Evolutionary conservation across 2,329 filamentous ascomycete genomes (phyloP), one percentile per base, ranked within the genome.

Genomic region (Aureobasidium mangrovei): DNA sequence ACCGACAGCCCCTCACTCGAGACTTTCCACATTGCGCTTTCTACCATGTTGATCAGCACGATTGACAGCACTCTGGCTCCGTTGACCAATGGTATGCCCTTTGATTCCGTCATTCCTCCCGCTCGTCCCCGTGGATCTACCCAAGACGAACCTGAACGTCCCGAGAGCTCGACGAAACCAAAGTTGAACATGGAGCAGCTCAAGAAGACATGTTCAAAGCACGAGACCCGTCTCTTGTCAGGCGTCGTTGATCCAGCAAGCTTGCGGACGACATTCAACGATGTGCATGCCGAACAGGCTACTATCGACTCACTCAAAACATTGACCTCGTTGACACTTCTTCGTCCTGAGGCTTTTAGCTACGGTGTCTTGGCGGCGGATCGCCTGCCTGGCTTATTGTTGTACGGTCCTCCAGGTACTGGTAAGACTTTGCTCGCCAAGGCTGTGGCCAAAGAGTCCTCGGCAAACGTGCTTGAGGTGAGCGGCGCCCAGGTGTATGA

Each of bases 321-420:
- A 4, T 78, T 97, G 48, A 98, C 93, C 0, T 88, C 88, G 0
- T 75, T 98, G 18, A 93, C 91, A 0, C 77, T 98, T 4, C 77
- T 88, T 48, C 83, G 91, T 0, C 93, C 93, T 0, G 91, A 97
- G 58, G 91, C 91, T n/a, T 98, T 97, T 70, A 84, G 84, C 8
- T 98, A 98, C 62, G 93, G 93, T 69, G 88, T 98, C 3, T 79
- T 98, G 9, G 87, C 90, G 2, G 88, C 84, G 0, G 91, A 97
- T 65, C 87, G 89, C 62, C 94, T 98, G 46, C 88, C 91, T 0
- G 93, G 93, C 10, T 83, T 93, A 45, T 77, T 98, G 58, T 96
- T 98, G 86, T 98, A 98, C 70, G 93, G 93, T 1, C 89, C 88
- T 49, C 89, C 88, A 1, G 89, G 88, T 69, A 95, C 88, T 6